Base-by-base conservation (phyloP, 1,284 basidiomycete genomes). In the Ustilago lituana region DNA sequence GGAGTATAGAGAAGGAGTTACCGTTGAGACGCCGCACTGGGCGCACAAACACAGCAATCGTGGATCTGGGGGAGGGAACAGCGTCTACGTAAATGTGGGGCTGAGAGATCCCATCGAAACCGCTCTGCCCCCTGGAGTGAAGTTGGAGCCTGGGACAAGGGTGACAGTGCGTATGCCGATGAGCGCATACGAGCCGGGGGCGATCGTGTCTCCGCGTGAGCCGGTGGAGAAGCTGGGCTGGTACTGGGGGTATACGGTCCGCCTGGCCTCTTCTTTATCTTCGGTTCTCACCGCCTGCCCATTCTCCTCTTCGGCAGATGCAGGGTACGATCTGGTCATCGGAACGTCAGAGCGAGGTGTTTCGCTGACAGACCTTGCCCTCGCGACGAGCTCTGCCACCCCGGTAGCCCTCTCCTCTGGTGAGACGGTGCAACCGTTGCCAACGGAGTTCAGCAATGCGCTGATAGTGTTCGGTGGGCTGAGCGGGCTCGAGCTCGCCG, bases 191-290 rank as follows among this genome's bases (percentile, higher is more conserved):
- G 60, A 29, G 1, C 11, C 37, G 3, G 61, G 61, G 11, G 17
- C 41, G 14, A 45, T 82, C n/a, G 77, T 82, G 23, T 67, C 73
- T 2, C 81, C 80, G 10, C 62, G 76, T 20, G 55, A 66, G 29
- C 81, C 81, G 2, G 71, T 73, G 2, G 63, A 76, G 20, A 61
- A 53, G 15, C 35, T 47, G 1, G 81, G 81, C 5, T 59, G 73
- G 54, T 80, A 78, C 55, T 82, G 81, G 81, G 81, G 81, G 11
- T 82, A 82, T 53, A 64, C 57, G 0, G 77, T 82, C 8, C 68
- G 81, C 4, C 49, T 80, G 3, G 75, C 68, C 1, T 22, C 48
- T 5, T 73, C 58, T 15, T 54, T 82, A 4, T 68, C 74, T 1
- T 24, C 58, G 15, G 77, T 76, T 1, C 58, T 74, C 19, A 65